These are phyloP conservation scores for Triticum turgidum DNA, from an alignment of 176 grass and related monocot species.

Conservation along the genomic window DNA sequence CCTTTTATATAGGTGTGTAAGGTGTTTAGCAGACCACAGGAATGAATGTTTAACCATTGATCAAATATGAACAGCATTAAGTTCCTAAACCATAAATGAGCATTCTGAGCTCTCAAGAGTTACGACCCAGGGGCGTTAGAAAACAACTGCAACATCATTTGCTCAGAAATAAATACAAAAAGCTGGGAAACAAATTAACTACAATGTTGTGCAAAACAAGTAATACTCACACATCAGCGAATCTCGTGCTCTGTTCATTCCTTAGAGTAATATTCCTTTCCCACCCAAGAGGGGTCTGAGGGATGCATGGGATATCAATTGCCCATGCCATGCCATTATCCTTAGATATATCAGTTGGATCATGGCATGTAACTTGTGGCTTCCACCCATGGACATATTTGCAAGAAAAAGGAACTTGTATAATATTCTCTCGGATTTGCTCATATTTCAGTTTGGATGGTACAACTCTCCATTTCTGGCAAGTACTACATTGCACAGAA, in stretches of 20 bases:
- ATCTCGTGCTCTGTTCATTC: slow-evolving; percentile 52
- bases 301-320: slow-evolving; percentile 61
- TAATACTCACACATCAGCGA: slow-evolving; percentile 71
- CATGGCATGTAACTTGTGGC: slow-evolving; percentile 54
- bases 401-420: slow-evolving; percentile 54
- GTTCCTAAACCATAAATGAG: not conserved
- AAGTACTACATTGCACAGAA: slow-evolving; percentile 61
- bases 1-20: not conserved
- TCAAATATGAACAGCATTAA: not conserved
- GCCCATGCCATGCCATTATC: slow-evolving; percentile 59
- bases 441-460: slow-evolving; percentile 75
- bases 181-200: not conserved
- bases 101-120: slow-evolving; percentile 8
- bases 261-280: slow-evolving; percentile 67
- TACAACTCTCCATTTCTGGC: slow-evolving; percentile 72
- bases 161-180: not conserved
- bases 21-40: not conserved
- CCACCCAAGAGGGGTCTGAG: slow-evolving; percentile 58
- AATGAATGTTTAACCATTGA: not conserved
- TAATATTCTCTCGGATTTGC: slow-evolving; percentile 52
- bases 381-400: slow-evolving; percentile 60
- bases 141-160: not conserved
- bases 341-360: slow-evolving; percentile 57
- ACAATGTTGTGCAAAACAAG: not conserved
- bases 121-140: not conserved